Percentiles rank a stretch among this genome's conserved stretches.
Evolutionary conservation across 2,329 filamentous ascomycete species (phyloP).

Genomic region (Chrysoporthe puriensis): DNA sequence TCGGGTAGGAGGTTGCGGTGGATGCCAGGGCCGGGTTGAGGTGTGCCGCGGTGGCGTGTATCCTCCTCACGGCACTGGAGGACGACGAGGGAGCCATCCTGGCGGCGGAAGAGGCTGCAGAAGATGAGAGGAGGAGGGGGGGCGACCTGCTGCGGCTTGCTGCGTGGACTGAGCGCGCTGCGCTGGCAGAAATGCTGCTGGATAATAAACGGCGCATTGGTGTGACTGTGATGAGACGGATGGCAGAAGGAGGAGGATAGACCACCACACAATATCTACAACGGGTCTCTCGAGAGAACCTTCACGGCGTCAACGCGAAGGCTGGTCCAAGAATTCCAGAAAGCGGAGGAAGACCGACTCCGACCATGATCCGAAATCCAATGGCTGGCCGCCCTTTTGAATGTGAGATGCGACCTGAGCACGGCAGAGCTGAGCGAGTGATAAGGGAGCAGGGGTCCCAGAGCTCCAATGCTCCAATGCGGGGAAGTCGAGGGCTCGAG

Average conservation of each 20-base stretch:
- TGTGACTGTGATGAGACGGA: slow-evolving; percentile 12
- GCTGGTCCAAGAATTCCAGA: background rate
- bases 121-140: slow-evolving; percentile 31
- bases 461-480: background rate
- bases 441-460: background rate
- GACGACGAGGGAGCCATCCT: slow-evolving; percentile 33
- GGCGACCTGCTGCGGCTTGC: slow-evolving; percentile 26
- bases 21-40: slow-evolving; percentile 58
- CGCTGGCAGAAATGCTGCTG: slow-evolving; percentile 42
- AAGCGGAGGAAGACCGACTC: background rate
- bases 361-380: background rate
- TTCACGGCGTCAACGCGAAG: background rate
- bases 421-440: background rate
- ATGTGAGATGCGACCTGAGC: background rate
- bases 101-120: slow-evolving; percentile 33
- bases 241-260: slow-evolving; percentile 9
- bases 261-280: background rate
- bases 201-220: slow-evolving; percentile 53
- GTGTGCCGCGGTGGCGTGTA: slow-evolving; percentile 61
- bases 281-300: background rate
- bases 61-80: slow-evolving; percentile 50
- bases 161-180: slow-evolving; percentile 39
- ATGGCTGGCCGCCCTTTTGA: background rate
- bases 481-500: too few relatives aligned
- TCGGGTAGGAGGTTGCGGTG: slow-evolving; percentile 66